Percentiles rank a stretch among this genome's conserved stretches.
Conservation (phyloP, 2,329 filamentous ascomycete genomes). For the Rhexocercosporidium sp. region DNA sequence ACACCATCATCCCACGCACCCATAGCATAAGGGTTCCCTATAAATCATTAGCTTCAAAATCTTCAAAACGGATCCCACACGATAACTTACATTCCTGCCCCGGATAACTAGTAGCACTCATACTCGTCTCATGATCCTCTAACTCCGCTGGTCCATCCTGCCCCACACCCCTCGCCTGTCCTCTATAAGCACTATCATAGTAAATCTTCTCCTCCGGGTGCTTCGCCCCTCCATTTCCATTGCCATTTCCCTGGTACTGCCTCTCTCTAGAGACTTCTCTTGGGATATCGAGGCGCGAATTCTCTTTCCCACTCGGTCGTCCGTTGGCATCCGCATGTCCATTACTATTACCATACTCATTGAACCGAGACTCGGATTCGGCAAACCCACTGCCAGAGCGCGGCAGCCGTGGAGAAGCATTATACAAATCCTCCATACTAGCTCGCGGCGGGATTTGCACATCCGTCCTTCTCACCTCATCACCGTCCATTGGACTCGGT, state of each 20-base stretch:
- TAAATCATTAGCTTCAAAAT: not conserved
- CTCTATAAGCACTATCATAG: slow-evolving; percentile 26
- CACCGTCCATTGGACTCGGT: slow-evolving; percentile 19
- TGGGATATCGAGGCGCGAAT: not conserved
- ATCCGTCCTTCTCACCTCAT: slow-evolving; percentile 19
- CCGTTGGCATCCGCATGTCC: not conserved
- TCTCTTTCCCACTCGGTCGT: not conserved
- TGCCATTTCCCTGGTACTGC: not conserved
- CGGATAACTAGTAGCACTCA: slow-evolving; percentile 72
- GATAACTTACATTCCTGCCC: slow-evolving; percentile 66
- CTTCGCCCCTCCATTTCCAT: slow-evolving; percentile 2
- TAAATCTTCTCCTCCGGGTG: slow-evolving; percentile 59
- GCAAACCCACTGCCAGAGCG: slow-evolving; percentile 10
- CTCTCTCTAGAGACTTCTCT: not conserved
- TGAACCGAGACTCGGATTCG: no score
- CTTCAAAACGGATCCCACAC: not conserved
- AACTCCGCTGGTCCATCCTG: slow-evolving; percentile 47
- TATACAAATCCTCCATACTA: slow-evolving; percentile 44
- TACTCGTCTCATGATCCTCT: slow-evolving; percentile 52
- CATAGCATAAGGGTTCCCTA: slow-evolving; percentile 22
- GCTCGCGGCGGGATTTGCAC: not conserved
- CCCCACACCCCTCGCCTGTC: not conserved
- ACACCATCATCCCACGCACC: slow-evolving; percentile 24
- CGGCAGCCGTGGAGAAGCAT: slow-evolving; percentile 41
- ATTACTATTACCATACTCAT: not conserved